Percentiles rank a stretch among this genome's conserved stretches.
phyloP scores from a whole-genome alignment of 148 eudicot genomes.

The Vaccinium macrocarpon region DNA sequence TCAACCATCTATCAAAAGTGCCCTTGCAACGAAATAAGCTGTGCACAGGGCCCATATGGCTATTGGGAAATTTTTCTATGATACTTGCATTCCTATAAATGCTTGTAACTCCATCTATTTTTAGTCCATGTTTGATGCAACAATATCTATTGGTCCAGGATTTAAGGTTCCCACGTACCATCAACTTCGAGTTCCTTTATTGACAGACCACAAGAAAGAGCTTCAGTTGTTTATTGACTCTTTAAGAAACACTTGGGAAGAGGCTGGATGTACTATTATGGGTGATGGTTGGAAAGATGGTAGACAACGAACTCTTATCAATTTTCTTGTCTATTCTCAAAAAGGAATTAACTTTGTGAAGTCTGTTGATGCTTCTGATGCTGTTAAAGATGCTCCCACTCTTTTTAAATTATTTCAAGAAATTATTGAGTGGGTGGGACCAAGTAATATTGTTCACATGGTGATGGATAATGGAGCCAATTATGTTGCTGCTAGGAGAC shows the following conservation, averaged over 20 bases:
- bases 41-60: slow-evolving; percentile 5
- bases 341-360: too few relatives aligned
- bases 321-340: background rate
- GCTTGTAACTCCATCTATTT: background rate
- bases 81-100: slow-evolving; percentile 14
- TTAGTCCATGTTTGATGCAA: background rate
- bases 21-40: background rate
- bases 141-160: slow-evolving; percentile 7
- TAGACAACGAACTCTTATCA: background rate
- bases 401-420: too few relatives aligned
- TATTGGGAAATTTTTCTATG: background rate
- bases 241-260: background rate
- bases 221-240: background rate
- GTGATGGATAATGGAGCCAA: too few relatives aligned
- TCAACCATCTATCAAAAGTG: background rate
- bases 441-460: too few relatives aligned
- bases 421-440: too few relatives aligned
- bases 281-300: background rate
- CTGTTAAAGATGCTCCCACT: too few relatives aligned
- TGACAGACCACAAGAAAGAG: background rate
- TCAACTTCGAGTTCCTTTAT: slow-evolving; percentile 4
- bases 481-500: too few relatives aligned
- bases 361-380: too few relatives aligned
- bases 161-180: slow-evolving; percentile 10
- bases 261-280: slow-evolving; percentile 6